A percentile compares a stretch with the other conserved stretches of the same genome.
Evolutionary conservation across 2,329 filamentous ascomycete species (phyloP).

Genomic region (Lachnum nothofagi): DNA sequence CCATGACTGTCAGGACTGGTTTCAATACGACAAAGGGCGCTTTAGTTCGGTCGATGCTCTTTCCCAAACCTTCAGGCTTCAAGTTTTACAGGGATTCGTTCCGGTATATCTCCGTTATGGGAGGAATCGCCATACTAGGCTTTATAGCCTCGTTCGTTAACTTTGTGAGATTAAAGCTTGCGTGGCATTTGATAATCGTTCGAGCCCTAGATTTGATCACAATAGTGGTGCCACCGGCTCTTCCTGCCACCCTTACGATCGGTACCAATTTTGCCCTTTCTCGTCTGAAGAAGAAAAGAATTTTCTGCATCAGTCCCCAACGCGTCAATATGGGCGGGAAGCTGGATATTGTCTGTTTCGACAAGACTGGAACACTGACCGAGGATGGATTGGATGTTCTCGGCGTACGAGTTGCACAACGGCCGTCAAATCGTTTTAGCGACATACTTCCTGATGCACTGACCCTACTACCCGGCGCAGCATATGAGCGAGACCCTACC

Average conservation of each 20-base stretch:
- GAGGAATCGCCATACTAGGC: conserved; percentile 72
- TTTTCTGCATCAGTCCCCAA: conserved; percentile 97
- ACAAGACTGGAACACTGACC: conserved; percentile 97
- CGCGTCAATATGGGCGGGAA: conserved; percentile 96
- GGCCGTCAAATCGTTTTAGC: conserved; percentile 59
- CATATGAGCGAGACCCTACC: conserved; percentile 54
- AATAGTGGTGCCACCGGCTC: conserved; percentile 90
- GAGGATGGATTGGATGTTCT: conserved; percentile 94
- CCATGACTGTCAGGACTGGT: conserved; percentile 86
- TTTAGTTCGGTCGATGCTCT: conserved; percentile 93
- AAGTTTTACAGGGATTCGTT: conserved; percentile 98
- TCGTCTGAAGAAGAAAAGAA: conserved; percentile 79
- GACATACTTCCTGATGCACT: conserved; percentile 66
- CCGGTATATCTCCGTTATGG: conserved; percentile 97
- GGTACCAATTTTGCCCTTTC: conserved; percentile 91
- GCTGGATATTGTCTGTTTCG: conserved; percentile 92
- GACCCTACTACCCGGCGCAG: conserved; percentile 49
- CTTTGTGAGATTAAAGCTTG: conserved; percentile 76
- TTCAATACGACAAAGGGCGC: conserved; percentile 98
- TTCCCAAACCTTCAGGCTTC: conserved; percentile 96
- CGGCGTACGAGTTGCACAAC: conserved; percentile 73
- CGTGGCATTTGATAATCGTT: conserved; percentile 86
- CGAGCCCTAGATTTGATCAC: conserved; percentile 92
- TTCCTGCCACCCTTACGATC: conserved; percentile 92
- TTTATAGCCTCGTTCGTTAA: conserved; percentile 91